Evolutionary conservation across 495 filamentous ascomycete genomes (phyloP).

Genomic region (Amniculicola lignicola): DNA sequence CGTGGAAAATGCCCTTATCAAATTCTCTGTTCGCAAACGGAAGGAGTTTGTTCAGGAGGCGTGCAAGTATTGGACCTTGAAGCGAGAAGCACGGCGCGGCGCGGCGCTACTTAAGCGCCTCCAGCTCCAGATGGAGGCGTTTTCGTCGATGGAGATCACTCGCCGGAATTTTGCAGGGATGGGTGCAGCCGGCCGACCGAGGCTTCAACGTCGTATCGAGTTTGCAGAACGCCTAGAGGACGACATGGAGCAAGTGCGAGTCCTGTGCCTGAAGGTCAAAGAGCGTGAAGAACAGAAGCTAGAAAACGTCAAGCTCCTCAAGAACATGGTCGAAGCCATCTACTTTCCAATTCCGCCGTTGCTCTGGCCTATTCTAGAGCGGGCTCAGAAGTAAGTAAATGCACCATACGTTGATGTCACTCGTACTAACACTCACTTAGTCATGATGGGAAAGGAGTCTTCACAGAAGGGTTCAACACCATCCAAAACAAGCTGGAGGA

Average conservation of each 20-base stretch:
- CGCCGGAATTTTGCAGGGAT: slow-evolving; percentile 87
- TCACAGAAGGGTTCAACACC: slow-evolving; percentile 59
- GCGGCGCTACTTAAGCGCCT: slow-evolving; percentile 88
- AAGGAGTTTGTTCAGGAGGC: slow-evolving; percentile 90
- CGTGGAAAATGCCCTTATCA: slow-evolving; percentile 70
- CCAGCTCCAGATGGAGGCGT: slow-evolving; percentile 90
- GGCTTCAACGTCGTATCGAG: slow-evolving; percentile 77
- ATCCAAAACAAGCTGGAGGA: slow-evolving; percentile 65
- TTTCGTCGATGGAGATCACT: slow-evolving; percentile 94
- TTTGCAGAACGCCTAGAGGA: slow-evolving; percentile 73
- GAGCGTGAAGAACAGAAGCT: slow-evolving; percentile 72
- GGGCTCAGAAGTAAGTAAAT: slow-evolving; percentile 57
- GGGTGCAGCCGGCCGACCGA: slow-evolving; percentile 76
- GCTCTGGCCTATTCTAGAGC: slow-evolving; percentile 76
- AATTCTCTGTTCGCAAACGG: slow-evolving; percentile 76
- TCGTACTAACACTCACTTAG: slow-evolving; percentile 44
- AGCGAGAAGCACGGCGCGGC: slow-evolving; percentile 86
- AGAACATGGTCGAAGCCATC: slow-evolving; percentile 73
- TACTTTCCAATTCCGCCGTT: slow-evolving; percentile 85
- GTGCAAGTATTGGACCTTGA: slow-evolving; percentile 97
- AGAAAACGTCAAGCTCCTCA: slow-evolving; percentile 69
- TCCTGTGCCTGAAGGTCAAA: slow-evolving; percentile 64
- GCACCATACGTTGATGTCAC: not conserved
- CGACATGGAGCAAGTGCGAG: slow-evolving; percentile 70
- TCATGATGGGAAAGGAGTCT: slow-evolving; percentile 68